Percentiles rank a stretch among this genome's conserved stretches.
Conservation (phyloP, 2,329 filamentous ascomycete genomes). For the Penicillium sp. region DNA sequence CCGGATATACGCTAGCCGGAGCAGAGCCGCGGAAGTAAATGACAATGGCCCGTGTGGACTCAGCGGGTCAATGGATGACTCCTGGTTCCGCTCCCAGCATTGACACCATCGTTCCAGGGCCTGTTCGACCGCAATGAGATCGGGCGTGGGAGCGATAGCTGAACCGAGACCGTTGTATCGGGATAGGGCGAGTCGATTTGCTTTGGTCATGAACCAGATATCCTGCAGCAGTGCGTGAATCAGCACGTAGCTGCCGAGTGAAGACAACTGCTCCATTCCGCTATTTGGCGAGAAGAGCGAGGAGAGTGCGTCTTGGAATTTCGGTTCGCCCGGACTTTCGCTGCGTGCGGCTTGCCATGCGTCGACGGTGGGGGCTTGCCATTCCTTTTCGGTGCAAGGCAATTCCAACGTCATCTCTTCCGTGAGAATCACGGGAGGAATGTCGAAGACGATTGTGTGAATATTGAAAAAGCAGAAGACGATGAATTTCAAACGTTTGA, state of each 20-base stretch:
- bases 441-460: slow-evolving; percentile 35
- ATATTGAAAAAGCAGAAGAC: slow-evolving; percentile 36
- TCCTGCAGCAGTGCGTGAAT: slow-evolving; percentile 34
- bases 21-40: slow-evolving; percentile 33
- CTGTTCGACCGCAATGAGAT: slow-evolving; percentile 29
- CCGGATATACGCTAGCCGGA: slow-evolving; percentile 33
- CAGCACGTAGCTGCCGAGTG: slow-evolving; percentile 31
- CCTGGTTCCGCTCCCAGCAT: slow-evolving; percentile 35
- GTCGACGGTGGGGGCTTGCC: slow-evolving; percentile 24
- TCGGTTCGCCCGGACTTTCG: slow-evolving; percentile 23
- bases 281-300: slow-evolving; percentile 23
- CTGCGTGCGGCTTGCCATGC: slow-evolving; percentile 27
- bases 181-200: slow-evolving; percentile 25
- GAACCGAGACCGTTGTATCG: slow-evolving; percentile 14
- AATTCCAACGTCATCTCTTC: slow-evolving; percentile 32
- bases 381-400: slow-evolving; percentile 32
- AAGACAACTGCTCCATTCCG: slow-evolving; percentile 28
- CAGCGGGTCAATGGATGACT: slow-evolving; percentile 33
- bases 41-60: slow-evolving; percentile 33
- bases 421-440: slow-evolving; percentile 30
- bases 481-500: slow-evolving; percentile 33
- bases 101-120: slow-evolving; percentile 35
- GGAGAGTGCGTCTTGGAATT: slow-evolving; percentile 27
- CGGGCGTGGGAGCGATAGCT: slow-evolving; percentile 22
- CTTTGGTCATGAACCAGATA: slow-evolving; percentile 35